Evolutionary conservation across 1,139 yeast species (phyloP), one percentile per base, ranked within the genome.

Genomic region (Arxiozyma slooffiae): DNA sequence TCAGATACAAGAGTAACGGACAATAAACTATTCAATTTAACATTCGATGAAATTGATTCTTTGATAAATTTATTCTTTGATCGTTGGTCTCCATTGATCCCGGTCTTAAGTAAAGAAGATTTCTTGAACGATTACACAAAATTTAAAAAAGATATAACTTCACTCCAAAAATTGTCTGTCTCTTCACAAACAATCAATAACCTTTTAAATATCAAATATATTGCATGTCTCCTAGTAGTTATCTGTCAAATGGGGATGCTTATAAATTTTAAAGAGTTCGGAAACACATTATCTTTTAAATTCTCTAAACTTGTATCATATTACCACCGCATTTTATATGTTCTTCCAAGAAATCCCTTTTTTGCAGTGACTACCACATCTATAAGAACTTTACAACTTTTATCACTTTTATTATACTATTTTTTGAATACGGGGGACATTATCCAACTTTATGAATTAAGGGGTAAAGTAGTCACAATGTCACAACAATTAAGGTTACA

Each of bases 401-500:
- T 85, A 41, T 69, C 86, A 0, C 71, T 89, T 53, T 81, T 92
- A 1, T 70, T 84, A 41, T 79, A 85, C 53, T 86, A 86, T 62
- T 82, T 86, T 59, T 69, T 85, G 44, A 83, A 82, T 39, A 78
- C 79, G 8, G 95, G 95, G n/a, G n/a, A 85, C 64, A 77, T 81
- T 41, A 76, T 81, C 16, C 81, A 88, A 1, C 77, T 89, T 53
- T 88, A 87, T 69, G 85, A 82, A 52, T 72, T 84, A 44, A 74
- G 96, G 54, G 90, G 92, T 44, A 73, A 83, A 58, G 82, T 85
- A 7, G 80, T 84, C 6, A 81, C 89, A 26, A 85, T 86, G 90
- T 84, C 92, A 2, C 95, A 86, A 61, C 94, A 89, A 58, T 70
- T 89, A 50, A 79, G 96, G 58, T 72, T 89, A 48, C 95, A 88